Percentiles rank a stretch among this genome's conserved stretches.
Evolutionary conservation across 345 rosid species (phyloP).

Genomic region (Theobroma cacao): DNA sequence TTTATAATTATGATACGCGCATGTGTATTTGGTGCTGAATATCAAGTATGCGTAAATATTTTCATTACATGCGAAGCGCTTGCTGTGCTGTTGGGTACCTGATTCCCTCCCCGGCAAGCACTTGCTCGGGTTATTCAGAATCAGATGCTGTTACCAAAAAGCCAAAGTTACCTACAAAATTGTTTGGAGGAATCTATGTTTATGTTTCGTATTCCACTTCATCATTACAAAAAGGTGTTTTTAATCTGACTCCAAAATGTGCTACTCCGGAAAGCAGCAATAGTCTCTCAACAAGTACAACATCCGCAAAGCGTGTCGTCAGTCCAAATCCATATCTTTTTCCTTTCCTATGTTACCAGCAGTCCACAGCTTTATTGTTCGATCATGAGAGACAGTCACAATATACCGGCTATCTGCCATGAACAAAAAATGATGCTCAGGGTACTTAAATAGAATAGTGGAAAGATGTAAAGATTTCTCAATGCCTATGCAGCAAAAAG

Average conservation of each 20-base stretch:
- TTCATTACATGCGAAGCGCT: too few relatives aligned
- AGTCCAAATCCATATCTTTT: slow-evolving; percentile 16
- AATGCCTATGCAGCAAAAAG: not conserved
- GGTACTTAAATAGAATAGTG: not conserved
- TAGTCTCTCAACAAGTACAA: not conserved
- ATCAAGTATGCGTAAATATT: too few relatives aligned
- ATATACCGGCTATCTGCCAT: slow-evolving; percentile 13
- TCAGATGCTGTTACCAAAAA: too few relatives aligned
- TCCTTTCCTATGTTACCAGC: not conserved
- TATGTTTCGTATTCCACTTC: not conserved
- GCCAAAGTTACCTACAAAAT: not conserved
- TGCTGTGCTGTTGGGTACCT: too few relatives aligned
- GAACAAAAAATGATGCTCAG: not conserved
- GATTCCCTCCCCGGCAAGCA: too few relatives aligned
- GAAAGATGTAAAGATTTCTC: not conserved
- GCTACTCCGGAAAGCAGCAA: not conserved
- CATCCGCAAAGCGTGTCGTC: not conserved
- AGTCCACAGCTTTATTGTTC: slow-evolving; percentile 21
- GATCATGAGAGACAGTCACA: slow-evolving; percentile 23
- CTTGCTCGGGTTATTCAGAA: too few relatives aligned
- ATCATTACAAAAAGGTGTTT: not conserved
- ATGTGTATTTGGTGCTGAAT: too few relatives aligned
- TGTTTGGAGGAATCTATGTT: not conserved
- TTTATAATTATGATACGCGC: too few relatives aligned
- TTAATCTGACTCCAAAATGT: not conserved